Percentiles rank a stretch among this genome's conserved stretches.
These are phyloP conservation scores for Yamadazyma trypodendri DNA, from an alignment of 1,139 yeast genomes.

Conservation along the genomic window DNA sequence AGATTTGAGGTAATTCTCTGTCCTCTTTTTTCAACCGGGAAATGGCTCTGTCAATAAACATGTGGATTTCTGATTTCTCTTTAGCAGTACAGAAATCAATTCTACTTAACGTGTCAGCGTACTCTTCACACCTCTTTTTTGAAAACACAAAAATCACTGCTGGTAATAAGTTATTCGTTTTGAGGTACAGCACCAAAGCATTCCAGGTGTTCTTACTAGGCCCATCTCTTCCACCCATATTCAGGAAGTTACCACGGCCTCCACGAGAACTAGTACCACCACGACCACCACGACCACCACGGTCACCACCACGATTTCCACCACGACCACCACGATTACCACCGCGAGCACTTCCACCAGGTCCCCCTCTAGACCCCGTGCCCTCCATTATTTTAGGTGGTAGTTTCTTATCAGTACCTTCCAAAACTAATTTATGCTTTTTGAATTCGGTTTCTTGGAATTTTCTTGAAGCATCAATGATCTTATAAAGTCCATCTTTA, in stretches of 20 bases:
- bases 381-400: slow-evolving; percentile 42
- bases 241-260: slow-evolving; percentile 33
- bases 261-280: slow-evolving; percentile 36
- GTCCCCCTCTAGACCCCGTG: slow-evolving; percentile 43
- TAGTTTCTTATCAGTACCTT: slow-evolving; percentile 30
- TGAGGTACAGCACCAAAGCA: slow-evolving; percentile 69
- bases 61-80: slow-evolving; percentile 87
- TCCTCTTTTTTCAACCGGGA: slow-evolving; percentile 88
- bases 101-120: slow-evolving; percentile 74
- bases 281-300: slow-evolving; percentile 22
- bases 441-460: slow-evolving; percentile 66
- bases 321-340: slow-evolving; percentile 31
- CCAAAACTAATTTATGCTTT: slow-evolving; percentile 56
- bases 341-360: slow-evolving; percentile 46
- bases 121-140: slow-evolving; percentile 89
- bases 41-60: slow-evolving; percentile 89
- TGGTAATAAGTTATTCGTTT: slow-evolving; percentile 69
- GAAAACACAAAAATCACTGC: slow-evolving; percentile 93
- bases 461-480: slow-evolving; percentile 70
- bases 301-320: too few relatives aligned
- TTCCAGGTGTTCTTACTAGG: slow-evolving; percentile 82
- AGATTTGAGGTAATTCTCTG: slow-evolving; percentile 86
- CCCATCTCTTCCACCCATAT: slow-evolving; percentile 49
- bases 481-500: slow-evolving; percentile 59
- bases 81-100: slow-evolving; percentile 78